Conservation (phyloP, 2,329 filamentous ascomycete genomes). For the Epichloe uncinata region DNA sequence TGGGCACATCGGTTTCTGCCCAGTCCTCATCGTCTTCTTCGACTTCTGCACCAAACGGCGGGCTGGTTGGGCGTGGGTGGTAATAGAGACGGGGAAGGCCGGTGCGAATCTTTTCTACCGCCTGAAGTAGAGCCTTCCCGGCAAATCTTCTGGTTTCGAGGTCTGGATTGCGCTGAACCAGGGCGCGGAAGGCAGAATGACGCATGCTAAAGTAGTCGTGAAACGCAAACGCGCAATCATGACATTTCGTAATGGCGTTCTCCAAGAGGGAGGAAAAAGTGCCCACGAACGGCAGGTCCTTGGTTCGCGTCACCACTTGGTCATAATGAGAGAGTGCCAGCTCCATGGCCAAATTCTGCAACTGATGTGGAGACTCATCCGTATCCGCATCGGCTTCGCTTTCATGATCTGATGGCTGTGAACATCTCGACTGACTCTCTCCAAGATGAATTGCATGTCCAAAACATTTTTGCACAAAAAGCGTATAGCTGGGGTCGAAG, state of each 20-base stretch:
- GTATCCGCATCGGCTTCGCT: neutral
- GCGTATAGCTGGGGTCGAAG: slow-evolving; percentile 57
- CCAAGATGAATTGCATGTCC: slow-evolving; percentile 38
- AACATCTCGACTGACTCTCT: slow-evolving; percentile 7
- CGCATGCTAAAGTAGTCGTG: slow-evolving; percentile 47
- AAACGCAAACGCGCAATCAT: slow-evolving; percentile 41
- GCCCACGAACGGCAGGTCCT: slow-evolving; percentile 51
- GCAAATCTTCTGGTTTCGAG: slow-evolving; percentile 38
- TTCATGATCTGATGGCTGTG: slow-evolving; percentile 1
- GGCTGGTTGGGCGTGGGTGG: slow-evolving; percentile 3
- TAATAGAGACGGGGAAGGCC: slow-evolving; percentile 35
- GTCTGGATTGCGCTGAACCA: slow-evolving; percentile 51
- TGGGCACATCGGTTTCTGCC: slow-evolving; percentile 1
- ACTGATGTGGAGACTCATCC: slow-evolving; percentile 8
- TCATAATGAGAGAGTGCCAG: slow-evolving; percentile 55
- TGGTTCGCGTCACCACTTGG: slow-evolving; percentile 59
- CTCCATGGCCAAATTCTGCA: slow-evolving; percentile 38
- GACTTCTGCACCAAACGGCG: slow-evolving; percentile 5
- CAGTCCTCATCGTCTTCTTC: slow-evolving; percentile 19
- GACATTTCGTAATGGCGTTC: slow-evolving; percentile 34
- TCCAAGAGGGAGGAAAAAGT: slow-evolving; percentile 36
- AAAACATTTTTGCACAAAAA: slow-evolving; percentile 53
- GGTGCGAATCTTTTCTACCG: slow-evolving; percentile 38
- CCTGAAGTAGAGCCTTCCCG: slow-evolving; percentile 36
- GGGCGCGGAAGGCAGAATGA: slow-evolving; percentile 44